Evolutionary conservation across 805 yeast genomes (phyloP).

Genomic region (Candida namnaoensis): DNA sequence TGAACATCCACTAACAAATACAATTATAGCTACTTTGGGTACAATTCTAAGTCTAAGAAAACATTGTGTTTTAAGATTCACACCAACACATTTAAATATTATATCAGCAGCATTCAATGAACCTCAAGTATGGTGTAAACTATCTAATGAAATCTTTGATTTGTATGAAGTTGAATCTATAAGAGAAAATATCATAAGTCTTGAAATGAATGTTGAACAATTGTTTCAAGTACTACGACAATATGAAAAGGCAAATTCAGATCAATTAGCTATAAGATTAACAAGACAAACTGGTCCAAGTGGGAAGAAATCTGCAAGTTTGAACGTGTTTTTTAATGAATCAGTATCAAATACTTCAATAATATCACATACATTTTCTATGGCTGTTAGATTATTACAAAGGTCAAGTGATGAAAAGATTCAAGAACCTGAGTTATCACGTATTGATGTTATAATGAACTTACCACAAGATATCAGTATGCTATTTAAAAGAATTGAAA

Average conservation of each 20-base stretch:
- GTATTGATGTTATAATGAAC: conserved; percentile 46
- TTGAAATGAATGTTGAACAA: conserved; percentile 58
- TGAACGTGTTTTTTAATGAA: conserved; percentile 49
- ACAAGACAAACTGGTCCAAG: conserved; percentile 24
- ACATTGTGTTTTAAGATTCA: conserved; percentile 47
- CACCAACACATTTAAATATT: conserved; percentile 37
- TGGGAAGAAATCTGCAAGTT: conserved; percentile 35
- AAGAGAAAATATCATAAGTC: conserved; percentile 44
- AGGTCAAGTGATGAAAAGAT: conserved; percentile 42
- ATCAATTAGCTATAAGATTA: conserved; percentile 40
- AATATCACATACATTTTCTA: conserved; percentile 55
- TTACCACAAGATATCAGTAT: conserved; percentile 38
- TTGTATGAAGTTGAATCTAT: conserved; percentile 27
- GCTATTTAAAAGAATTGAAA: conserved; percentile 54
- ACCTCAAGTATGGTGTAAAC: conserved; percentile 64
- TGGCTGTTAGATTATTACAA: conserved; percentile 61
- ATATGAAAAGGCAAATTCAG: conserved; percentile 44
- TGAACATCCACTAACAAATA: not conserved
- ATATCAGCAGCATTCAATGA: conserved; percentile 45
- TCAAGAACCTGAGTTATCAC: conserved; percentile 54
- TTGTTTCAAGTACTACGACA: conserved; percentile 48
- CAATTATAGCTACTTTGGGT: conserved; percentile 27
- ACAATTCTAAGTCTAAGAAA: conserved; percentile 46
- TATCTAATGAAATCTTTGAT: conserved; percentile 30
- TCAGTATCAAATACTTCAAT: conserved; percentile 29